Conservation (phyloP, 495 filamentous ascomycete genomes). For the Aspergillus wentii region DNA sequence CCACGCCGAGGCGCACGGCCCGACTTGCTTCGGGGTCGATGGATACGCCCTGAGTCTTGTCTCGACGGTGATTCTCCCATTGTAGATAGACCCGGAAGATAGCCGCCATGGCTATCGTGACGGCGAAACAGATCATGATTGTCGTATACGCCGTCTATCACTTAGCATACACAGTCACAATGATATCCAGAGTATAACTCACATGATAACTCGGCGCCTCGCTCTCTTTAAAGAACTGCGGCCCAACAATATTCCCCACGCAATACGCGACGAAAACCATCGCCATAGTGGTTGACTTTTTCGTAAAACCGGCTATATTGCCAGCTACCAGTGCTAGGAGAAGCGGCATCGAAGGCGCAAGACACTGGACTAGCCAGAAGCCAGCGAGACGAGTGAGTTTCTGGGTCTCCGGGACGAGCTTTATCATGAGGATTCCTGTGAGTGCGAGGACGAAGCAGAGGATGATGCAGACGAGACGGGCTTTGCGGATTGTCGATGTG, state of each 20-base stretch:
- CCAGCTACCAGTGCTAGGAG: conserved; percentile 40
- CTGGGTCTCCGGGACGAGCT: no score
- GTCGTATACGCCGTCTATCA: conserved; percentile 16
- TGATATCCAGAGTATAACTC: neutral
- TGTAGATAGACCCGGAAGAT: conserved; percentile 5
- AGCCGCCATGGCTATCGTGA: conserved; percentile 7
- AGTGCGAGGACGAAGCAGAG: neutral
- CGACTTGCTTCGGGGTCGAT: conserved; percentile 12
- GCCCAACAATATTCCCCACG: conserved; percentile 12
- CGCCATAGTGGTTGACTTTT: conserved; percentile 35
- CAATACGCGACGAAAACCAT: conserved; percentile 10
- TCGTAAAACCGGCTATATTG: conserved; percentile 56
- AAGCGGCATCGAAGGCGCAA: conserved; percentile 19
- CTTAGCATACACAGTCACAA: no score
- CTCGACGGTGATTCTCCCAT: conserved; percentile 6
- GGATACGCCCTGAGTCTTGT: conserved; percentile 8
- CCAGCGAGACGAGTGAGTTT: no score
- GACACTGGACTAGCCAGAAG: no score
- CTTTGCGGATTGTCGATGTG: conserved; percentile 7
- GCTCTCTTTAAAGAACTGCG: no score
- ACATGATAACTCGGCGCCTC: no score
- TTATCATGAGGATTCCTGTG: no score
- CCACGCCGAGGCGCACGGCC: conserved; percentile 5
- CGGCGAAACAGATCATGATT: conserved; percentile 10
- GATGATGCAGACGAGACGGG: neutral